Evolutionary conservation across 2,329 filamentous ascomycete species (phyloP).

Genomic region (Diaporthe sp.): DNA sequence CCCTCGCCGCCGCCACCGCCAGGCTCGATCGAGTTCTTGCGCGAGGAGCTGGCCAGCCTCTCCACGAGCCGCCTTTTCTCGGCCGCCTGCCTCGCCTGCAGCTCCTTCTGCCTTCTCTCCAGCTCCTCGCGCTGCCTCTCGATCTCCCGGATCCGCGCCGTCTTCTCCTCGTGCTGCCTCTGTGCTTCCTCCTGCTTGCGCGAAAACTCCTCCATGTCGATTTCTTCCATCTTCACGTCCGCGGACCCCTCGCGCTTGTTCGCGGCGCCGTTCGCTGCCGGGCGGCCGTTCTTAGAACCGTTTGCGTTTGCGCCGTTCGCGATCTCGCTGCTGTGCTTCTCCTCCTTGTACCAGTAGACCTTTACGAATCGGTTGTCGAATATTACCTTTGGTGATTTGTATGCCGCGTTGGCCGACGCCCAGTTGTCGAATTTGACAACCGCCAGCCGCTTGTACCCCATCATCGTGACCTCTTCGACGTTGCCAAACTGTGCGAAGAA

Average conservation of each 20-base stretch:
- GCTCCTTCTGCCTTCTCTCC: conserved; percentile 70
- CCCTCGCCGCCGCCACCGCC: not conserved
- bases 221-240: conserved; percentile 56
- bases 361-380: conserved; percentile 90
- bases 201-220: conserved; percentile 77
- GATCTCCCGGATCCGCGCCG: conserved; percentile 70
- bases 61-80: conserved; percentile 72
- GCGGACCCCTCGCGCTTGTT: conserved; percentile 28
- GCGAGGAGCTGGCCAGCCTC: conserved; percentile 59
- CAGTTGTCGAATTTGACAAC: conserved; percentile 76
- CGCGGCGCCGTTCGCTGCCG: conserved; percentile 38
- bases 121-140: conserved; percentile 72
- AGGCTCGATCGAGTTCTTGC: conserved; percentile 38
- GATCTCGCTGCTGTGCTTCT: conserved; percentile 48
- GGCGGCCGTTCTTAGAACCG: conserved; percentile 42
- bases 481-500: conserved; percentile 81
- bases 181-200: conserved; percentile 79
- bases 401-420: conserved; percentile 75
- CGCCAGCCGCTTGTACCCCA: conserved; percentile 73
- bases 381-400: conserved; percentile 80
- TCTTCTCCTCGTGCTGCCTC: conserved; percentile 73
- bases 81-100: conserved; percentile 71
- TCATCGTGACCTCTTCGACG: conserved; percentile 72
- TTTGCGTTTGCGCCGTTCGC: conserved; percentile 44
- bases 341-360: conserved; percentile 79